Percentiles rank a stretch among this genome's conserved stretches.
phyloP scores from a whole-genome alignment of 441 rosid genomes.

The Lepidium campestre region DNA sequence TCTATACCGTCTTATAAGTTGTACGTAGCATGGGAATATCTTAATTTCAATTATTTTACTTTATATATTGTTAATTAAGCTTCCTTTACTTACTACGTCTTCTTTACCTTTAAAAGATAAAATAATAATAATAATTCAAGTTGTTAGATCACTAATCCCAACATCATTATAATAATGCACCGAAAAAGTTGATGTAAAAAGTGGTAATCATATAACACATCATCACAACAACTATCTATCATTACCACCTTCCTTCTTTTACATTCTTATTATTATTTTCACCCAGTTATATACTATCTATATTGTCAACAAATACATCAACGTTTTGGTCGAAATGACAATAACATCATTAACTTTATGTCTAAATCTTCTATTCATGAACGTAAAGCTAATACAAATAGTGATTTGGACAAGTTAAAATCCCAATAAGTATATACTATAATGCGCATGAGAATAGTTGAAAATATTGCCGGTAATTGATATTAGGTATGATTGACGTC shows the following conservation, averaged over 20 bases:
- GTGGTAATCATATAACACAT: constrained; percentile 13
- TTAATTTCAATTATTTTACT: background rate
- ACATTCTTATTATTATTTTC: background rate
- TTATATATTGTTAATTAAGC: background rate
- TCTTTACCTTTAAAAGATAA: background rate
- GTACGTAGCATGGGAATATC: constrained; percentile 18
- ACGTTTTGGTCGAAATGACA: background rate
- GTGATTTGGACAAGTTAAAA: background rate
- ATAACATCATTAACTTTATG: background rate
- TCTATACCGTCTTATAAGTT: no score
- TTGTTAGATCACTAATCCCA: constrained; percentile 5
- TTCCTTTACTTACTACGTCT: background rate
- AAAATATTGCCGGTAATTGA: no score
- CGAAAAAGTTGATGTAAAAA: constrained; percentile 6
- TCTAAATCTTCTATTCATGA: background rate
- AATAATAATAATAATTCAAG: background rate
- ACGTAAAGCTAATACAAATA: background rate
- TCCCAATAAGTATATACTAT: background rate
- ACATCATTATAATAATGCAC: constrained; percentile 12
- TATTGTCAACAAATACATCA: no score
- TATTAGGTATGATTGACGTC: background rate
- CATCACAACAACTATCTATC: background rate
- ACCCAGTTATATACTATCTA: background rate
- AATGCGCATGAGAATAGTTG: background rate
- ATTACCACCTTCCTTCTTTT: background rate